phyloP scores from a whole-genome alignment of 208 protist species.

The Trypanosoma avium region DNA sequence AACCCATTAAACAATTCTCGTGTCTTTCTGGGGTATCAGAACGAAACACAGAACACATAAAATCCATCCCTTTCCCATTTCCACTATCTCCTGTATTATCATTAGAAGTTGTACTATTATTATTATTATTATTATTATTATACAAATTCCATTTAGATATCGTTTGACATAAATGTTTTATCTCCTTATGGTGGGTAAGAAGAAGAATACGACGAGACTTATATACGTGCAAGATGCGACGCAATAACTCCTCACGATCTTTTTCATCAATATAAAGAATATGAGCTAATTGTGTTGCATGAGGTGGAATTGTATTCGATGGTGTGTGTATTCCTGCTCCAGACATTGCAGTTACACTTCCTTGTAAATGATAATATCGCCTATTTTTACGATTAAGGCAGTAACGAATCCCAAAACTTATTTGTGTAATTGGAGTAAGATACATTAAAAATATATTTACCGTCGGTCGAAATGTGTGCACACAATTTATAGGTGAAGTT shows the following conservation, averaged over 20 bases:
- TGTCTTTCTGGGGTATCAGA: constrained; percentile 40
- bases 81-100: background rate
- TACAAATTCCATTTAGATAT: constrained; percentile 53
- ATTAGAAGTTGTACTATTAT: too few relatives aligned
- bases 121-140: too few relatives aligned
- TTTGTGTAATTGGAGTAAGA: constrained; percentile 35
- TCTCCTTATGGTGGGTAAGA: constrained; percentile 79
- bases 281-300: constrained; percentile 44
- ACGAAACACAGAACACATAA: constrained; percentile 37
- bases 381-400: constrained; percentile 56
- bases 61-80: constrained; percentile 16
- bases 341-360: constrained; percentile 30
- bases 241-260: constrained; percentile 55
- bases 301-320: constrained; percentile 44
- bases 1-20: constrained; percentile 22
- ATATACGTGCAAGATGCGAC: constrained; percentile 47
- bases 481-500: background rate
- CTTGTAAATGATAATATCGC: constrained; percentile 67
- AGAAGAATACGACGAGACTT: constrained; percentile 48
- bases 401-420: constrained; percentile 42
- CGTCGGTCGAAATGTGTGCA: constrained; percentile 15
- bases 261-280: constrained; percentile 50
- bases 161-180: constrained; percentile 47
- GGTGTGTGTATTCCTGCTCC: constrained; percentile 26
- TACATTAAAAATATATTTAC: constrained; percentile 42